Percentiles rank a stretch among this genome's conserved stretches.
These are phyloP conservation scores for Rhodotorula paludigena DNA, from an alignment of 768 basidiomycete species.

Conservation along the genomic window DNA sequence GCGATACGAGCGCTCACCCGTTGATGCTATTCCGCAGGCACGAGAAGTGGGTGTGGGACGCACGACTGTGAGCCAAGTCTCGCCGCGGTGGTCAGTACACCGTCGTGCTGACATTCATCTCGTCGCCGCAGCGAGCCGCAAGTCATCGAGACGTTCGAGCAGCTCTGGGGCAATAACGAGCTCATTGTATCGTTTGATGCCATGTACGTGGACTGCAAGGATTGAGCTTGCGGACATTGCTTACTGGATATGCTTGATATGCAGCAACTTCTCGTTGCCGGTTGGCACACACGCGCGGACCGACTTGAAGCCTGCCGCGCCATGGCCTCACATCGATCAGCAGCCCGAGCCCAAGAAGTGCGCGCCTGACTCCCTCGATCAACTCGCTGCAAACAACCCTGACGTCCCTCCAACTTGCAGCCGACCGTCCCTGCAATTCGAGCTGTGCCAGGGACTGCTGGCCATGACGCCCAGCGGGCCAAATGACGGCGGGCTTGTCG, in stretches of 20 bases:
- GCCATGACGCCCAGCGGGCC: slow-evolving; percentile 42
- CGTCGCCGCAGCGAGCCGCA: slow-evolving; percentile 21
- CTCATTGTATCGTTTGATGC: slow-evolving; percentile 42
- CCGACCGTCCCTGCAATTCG: slow-evolving; percentile 1
- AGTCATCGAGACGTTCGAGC: slow-evolving; percentile 41
- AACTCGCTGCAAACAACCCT: not conserved
- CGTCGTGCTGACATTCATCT: not conserved
- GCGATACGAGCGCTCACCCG: no score
- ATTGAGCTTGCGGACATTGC: no score
- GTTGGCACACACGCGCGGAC: slow-evolving; percentile 11
- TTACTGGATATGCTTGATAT: no score
- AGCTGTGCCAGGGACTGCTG: slow-evolving; percentile 38
- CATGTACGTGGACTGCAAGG: slow-evolving; percentile 9
- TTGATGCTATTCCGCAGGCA: no score
- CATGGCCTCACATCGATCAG: slow-evolving; percentile 41
- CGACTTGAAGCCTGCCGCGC: slow-evolving; percentile 12
- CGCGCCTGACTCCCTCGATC: not conserved
- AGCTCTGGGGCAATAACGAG: slow-evolving; percentile 43
- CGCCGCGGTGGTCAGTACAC: no score
- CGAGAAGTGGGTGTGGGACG: slow-evolving; percentile 24
- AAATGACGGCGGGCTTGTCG: slow-evolving; percentile 44
- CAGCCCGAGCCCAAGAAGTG: not conserved
- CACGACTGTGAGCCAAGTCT: not conserved
- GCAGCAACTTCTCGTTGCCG: slow-evolving; percentile 19
- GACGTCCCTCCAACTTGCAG: not conserved